Evolutionary conservation across 257 asterid species (phyloP).

Genomic region (Przewalskia tangutica): DNA sequence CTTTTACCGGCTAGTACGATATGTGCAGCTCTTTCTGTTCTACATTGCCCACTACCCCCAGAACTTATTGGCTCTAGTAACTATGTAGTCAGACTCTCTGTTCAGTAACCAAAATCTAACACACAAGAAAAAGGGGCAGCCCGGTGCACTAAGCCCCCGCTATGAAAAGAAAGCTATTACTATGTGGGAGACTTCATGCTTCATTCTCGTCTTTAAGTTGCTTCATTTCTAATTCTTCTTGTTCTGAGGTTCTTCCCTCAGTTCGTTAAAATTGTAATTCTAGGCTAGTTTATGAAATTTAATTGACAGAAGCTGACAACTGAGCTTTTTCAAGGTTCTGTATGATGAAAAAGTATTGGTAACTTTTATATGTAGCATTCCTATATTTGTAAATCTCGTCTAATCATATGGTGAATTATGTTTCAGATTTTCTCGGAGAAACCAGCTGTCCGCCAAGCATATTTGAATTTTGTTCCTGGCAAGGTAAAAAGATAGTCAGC

Average conservation of each 20-base stretch:
- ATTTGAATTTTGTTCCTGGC: constrained; percentile 70
- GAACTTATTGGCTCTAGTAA: background rate
- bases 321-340: background rate
- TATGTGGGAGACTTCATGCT: background rate
- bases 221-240: background rate
- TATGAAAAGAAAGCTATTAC: background rate
- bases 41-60: background rate
- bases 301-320: background rate
- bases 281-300: background rate
- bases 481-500: constrained; percentile 37
- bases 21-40: background rate
- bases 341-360: background rate
- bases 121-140: background rate
- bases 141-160: no score
- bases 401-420: background rate
- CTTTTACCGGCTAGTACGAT: background rate
- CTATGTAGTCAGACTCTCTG: background rate
- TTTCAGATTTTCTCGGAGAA: constrained; percentile 94
- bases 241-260: background rate
- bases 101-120: background rate
- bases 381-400: background rate
- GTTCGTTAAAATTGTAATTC: background rate
- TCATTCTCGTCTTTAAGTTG: background rate
- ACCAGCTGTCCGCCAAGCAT: constrained; percentile 98
- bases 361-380: background rate